These are phyloP conservation scores for Telopea speciosissima DNA, from an alignment of 177 flowering plant genomes.

Conservation along the genomic window DNA sequence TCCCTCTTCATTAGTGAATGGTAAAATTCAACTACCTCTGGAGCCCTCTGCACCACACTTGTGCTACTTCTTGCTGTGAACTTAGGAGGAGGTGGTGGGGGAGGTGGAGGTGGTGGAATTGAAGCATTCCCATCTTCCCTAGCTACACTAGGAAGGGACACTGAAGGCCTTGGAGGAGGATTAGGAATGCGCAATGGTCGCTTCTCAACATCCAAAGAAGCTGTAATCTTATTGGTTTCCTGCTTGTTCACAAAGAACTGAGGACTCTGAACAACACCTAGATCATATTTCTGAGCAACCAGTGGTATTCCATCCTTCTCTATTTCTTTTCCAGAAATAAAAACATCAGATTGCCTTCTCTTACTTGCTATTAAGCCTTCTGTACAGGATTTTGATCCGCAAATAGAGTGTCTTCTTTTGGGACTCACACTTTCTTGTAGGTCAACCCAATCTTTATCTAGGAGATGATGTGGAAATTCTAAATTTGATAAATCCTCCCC, in stretches of 20 bases:
- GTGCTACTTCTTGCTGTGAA: constrained; percentile 30
- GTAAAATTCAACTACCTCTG: constrained; percentile 90
- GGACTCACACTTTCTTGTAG: constrained; percentile 40
- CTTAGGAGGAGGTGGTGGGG: constrained; percentile 69
- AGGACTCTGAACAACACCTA: constrained; percentile 29
- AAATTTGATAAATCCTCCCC: constrained; percentile 35
- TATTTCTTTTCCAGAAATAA: constrained; percentile 40
- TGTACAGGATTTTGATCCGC: constrained; percentile 49
- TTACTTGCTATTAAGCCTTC: constrained; percentile 40
- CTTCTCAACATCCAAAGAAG: constrained; percentile 53
- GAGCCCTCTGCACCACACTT: constrained; percentile 67
- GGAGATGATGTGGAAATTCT: constrained; percentile 20
- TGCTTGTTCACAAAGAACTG: constrained; percentile 25
- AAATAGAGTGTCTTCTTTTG: constrained; percentile 70
- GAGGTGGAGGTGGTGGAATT: constrained; percentile 67
- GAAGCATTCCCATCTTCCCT: constrained; percentile 31
- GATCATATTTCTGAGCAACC: constrained; percentile 31
- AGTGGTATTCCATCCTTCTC: constrained; percentile 34
- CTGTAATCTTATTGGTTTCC: constrained; percentile 30
- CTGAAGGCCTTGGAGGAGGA: constrained; percentile 90
- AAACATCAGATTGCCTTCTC: constrained; percentile 76
- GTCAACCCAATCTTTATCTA: constrained; percentile 35
- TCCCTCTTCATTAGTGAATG: constrained; percentile 94
- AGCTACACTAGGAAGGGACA: constrained; percentile 22
- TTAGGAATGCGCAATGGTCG: constrained; percentile 71